Conservation (phyloP, 1,284 basidiomycete genomes). For the Melanopsichium pennsylvanicum region DNA sequence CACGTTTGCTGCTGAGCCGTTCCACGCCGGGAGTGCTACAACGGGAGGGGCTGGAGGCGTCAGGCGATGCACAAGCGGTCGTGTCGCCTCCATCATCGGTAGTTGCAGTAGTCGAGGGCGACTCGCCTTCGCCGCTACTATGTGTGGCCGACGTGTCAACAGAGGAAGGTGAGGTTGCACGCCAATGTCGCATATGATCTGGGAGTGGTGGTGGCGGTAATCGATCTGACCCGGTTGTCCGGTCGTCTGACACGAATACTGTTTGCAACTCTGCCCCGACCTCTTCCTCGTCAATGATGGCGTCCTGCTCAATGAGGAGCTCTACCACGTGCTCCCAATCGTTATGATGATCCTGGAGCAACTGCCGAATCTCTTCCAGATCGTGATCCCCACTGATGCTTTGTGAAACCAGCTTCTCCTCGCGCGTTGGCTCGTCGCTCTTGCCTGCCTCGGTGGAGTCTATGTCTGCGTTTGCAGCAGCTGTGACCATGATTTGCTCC, state of each 20-base stretch:
- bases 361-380: constrained; percentile 29
- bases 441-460: not conserved
- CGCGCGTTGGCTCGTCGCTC: constrained; percentile 24
- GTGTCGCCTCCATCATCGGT: constrained; percentile 50
- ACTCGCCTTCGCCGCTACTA: constrained; percentile 51
- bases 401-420: constrained; percentile 50
- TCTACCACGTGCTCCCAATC: constrained; percentile 53
- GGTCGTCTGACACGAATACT: constrained; percentile 6
- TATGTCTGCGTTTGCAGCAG: constrained; percentile 15
- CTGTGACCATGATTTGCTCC: constrained; percentile 67
- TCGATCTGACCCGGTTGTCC: constrained; percentile 6
- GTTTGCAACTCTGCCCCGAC: constrained; percentile 40
- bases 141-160: constrained; percentile 53
- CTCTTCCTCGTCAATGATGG: constrained; percentile 34
- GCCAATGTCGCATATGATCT: constrained; percentile 53
- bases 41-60: constrained; percentile 22
- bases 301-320: constrained; percentile 41
- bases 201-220: constrained; percentile 40
- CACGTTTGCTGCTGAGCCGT: constrained; percentile 43
- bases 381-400: constrained; percentile 46
- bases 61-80: constrained; percentile 33
- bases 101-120: constrained; percentile 47
- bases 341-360: constrained; percentile 38
- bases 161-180: constrained; percentile 51
- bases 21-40: constrained; percentile 43